These are phyloP conservation scores for Turritis glabra DNA, from an alignment of 345 rosid genomes.

Conservation along the genomic window DNA sequence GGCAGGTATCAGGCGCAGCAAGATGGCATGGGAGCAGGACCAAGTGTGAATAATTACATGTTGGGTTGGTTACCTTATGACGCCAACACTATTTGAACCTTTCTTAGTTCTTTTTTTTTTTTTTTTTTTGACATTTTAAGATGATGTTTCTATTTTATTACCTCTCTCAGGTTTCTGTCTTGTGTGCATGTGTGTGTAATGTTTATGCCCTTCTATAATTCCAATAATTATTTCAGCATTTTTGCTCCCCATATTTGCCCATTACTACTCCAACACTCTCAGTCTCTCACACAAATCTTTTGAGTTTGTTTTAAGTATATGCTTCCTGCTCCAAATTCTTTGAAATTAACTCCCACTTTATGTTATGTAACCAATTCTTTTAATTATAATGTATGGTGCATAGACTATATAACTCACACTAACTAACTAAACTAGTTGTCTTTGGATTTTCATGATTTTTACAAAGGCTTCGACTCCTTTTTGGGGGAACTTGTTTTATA, in stretches of 20 bases:
- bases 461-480: background rate
- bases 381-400: background rate
- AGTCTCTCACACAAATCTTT: too few species aligned
- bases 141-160: background rate
- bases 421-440: too few species aligned
- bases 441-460: too few species aligned
- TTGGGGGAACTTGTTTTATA: background rate
- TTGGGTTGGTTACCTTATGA: constrained; percentile 84
- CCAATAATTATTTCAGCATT: background rate
- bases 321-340: too few species aligned
- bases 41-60: constrained; percentile 80
- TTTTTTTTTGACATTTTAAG: constrained; percentile 17
- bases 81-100: constrained; percentile 36
- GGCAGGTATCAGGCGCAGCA: constrained; percentile 64
- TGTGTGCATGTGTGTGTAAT: constrained; percentile 33
- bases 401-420: background rate
- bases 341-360: too few species aligned
- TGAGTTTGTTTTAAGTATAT: too few species aligned
- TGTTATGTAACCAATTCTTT: too few species aligned
- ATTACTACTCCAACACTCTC: too few species aligned
- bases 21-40: constrained; percentile 68
- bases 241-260: background rate
- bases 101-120: background rate
- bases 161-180: background rate
- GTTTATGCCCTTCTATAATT: background rate